Evolutionary conservation across 306 rosid genomes (phyloP).

Genomic region (Inga oerstediana): DNA sequence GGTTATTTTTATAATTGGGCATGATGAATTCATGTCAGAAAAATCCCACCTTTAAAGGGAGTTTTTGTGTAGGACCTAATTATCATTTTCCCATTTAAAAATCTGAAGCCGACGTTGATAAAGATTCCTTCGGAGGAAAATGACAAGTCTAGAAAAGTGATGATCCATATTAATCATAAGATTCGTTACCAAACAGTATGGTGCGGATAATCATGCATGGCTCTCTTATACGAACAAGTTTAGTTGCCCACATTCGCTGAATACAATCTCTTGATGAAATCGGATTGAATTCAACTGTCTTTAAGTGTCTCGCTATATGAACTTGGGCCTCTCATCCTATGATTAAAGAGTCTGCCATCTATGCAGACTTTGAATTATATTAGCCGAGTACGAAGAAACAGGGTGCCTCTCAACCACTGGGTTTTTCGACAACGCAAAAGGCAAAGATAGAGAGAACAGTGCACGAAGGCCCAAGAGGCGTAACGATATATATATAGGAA

Average conservation of each 20-base stretch:
- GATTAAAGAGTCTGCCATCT: neutral
- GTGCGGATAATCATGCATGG: neutral
- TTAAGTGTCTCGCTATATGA: neutral
- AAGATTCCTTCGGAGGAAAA: neutral
- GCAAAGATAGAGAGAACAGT: neutral
- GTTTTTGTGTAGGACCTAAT: too few species aligned
- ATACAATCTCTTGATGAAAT: neutral
- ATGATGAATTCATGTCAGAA: too few species aligned
- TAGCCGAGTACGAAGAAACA: neutral
- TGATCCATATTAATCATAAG: neutral
- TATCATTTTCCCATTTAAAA: neutral
- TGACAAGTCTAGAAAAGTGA: neutral
- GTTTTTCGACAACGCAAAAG: neutral
- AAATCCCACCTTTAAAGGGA: too few species aligned
- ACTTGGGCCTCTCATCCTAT: neutral
- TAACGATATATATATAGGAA: slow-evolving; percentile 13
- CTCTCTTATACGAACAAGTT: neutral
- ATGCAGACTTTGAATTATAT: too few species aligned
- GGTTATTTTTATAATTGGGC: too few species aligned
- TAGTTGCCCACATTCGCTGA: neutral
- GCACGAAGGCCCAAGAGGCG: slow-evolving; percentile 39
- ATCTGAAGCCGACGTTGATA: neutral
- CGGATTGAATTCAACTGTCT: neutral
- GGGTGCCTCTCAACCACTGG: neutral
- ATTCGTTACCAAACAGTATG: neutral